A percentile compares a stretch with the other conserved stretches of the same genome.
Evolutionary conservation across 2,329 filamentous ascomycete genomes (phyloP).

Genomic region (Aspergillus costaricaensis): DNA sequence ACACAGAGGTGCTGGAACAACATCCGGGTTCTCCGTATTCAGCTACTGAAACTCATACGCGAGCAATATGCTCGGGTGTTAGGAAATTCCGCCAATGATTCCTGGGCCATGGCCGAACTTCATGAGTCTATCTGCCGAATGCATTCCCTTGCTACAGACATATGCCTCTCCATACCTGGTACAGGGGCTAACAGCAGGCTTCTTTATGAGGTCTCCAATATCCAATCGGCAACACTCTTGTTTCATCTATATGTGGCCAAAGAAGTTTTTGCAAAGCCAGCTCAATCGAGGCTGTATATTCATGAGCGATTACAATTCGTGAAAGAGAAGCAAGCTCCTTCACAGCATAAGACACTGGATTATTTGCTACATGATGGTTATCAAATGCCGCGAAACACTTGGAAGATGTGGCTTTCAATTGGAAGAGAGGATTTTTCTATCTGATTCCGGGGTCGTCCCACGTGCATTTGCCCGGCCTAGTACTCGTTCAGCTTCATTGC

Average conservation of each 20-base stretch:
- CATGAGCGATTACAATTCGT: neutral
- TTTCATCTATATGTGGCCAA: conserved; percentile 7
- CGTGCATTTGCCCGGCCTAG: neutral
- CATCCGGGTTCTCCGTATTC: conserved; percentile 1
- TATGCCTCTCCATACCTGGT: neutral
- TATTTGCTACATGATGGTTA: neutral
- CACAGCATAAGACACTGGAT: neutral
- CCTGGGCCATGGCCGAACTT: neutral
- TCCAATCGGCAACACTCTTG: neutral
- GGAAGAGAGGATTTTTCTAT: conserved; percentile 6
- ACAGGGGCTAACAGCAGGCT: neutral
- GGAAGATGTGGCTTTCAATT: conserved; percentile 3
- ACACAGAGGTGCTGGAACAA: conserved; percentile 3
- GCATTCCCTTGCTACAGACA: neutral
- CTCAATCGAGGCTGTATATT: neutral
- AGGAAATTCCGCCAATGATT: neutral
- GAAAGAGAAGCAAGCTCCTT: neutral
- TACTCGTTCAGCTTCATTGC: conserved; percentile 7
- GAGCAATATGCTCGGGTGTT: neutral
- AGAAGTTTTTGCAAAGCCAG: neutral
- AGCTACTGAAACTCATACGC: neutral
- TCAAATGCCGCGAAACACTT: neutral
- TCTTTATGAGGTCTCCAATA: neutral
- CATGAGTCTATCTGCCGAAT: neutral
- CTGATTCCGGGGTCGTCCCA: neutral